phyloP scores from a whole-genome alignment of 305 asterid genomes.

The Rubia occidens region DNA sequence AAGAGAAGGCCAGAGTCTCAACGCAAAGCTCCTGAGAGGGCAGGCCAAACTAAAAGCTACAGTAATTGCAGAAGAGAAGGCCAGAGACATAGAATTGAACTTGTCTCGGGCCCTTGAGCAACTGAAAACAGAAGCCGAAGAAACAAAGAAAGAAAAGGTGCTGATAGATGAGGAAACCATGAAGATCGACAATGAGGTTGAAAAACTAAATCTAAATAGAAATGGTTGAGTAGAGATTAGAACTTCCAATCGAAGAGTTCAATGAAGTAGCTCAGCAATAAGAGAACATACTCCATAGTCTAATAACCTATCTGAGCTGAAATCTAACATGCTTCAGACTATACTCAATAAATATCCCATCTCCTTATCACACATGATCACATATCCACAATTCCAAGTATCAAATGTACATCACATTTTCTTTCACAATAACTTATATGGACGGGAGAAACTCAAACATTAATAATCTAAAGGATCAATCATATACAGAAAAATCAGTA shows the following conservation, averaged over 20 bases:
- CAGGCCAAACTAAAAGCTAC: slow-evolving; percentile 58
- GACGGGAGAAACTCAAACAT: neutral
- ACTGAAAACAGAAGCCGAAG: slow-evolving; percentile 43
- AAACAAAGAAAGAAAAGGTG: slow-evolving; percentile 36
- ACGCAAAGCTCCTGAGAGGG: slow-evolving; percentile 54
- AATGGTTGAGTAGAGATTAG: slow-evolving; percentile 34
- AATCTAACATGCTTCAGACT: neutral
- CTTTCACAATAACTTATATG: neutral
- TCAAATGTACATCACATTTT: neutral
- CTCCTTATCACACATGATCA: neutral
- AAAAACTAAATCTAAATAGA: slow-evolving; percentile 43
- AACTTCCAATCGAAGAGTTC: no score
- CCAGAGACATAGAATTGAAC: slow-evolving; percentile 35
- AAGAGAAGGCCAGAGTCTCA: slow-evolving; percentile 55
- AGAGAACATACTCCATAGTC: neutral
- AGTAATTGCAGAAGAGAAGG: slow-evolving; percentile 46
- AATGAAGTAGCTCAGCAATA: neutral
- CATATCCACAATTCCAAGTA: neutral
- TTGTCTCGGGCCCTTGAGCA: slow-evolving; percentile 45
- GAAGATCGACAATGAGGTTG: slow-evolving; percentile 31
- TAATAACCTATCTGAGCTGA: neutral
- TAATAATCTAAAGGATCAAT: slow-evolving; percentile 2
- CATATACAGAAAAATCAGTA: neutral
- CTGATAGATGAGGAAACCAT: slow-evolving; percentile 37
- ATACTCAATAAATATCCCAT: neutral